Evolutionary conservation across 495 filamentous ascomycete genomes (phyloP).

Genomic region (Penicillium maclennaniae): DNA sequence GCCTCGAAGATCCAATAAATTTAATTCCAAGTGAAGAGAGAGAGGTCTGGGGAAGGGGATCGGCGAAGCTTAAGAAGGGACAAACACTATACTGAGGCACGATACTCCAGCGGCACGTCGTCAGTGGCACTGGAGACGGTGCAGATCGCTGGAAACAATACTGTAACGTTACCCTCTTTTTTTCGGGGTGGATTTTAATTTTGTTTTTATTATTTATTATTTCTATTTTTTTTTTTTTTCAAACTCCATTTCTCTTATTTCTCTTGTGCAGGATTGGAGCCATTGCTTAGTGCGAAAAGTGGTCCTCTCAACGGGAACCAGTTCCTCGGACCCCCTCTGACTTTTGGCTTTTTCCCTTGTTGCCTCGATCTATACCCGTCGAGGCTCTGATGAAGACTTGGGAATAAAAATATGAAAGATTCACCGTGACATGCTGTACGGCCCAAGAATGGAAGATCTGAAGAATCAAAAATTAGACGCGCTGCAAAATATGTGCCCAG

Average conservation of each 20-base stretch:
- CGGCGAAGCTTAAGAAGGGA: constrained; percentile 72
- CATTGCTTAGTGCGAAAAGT: constrained; percentile 27
- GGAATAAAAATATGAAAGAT: neutral
- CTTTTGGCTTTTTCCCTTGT: neutral
- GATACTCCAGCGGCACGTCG: constrained; percentile 44
- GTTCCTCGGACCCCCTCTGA: constrained; percentile 30
- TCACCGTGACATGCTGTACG: neutral
- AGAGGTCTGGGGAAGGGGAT: constrained; percentile 58
- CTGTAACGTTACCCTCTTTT: neutral
- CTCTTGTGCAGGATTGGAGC: constrained; percentile 18
- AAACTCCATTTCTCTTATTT: neutral
- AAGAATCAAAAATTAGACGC: constrained; percentile 17
- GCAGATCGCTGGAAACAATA: constrained; percentile 38
- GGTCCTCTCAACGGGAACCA: constrained; percentile 36
- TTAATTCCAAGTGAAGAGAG: constrained; percentile 30
- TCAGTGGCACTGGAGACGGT: constrained; percentile 41
- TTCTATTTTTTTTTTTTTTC: neutral
- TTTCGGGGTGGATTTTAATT: neutral
- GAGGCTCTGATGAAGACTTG: too few species aligned
- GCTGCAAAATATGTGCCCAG: constrained; percentile 16
- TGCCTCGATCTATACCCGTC: neutral
- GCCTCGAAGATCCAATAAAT: constrained; percentile 18
- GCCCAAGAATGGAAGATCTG: constrained; percentile 27
- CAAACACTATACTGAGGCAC: constrained; percentile 28
- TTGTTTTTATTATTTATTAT: neutral